phyloP scores from a whole-genome alignment of 2,329 filamentous ascomycete genomes.

The Pseudopithomyces chartarum region DNA sequence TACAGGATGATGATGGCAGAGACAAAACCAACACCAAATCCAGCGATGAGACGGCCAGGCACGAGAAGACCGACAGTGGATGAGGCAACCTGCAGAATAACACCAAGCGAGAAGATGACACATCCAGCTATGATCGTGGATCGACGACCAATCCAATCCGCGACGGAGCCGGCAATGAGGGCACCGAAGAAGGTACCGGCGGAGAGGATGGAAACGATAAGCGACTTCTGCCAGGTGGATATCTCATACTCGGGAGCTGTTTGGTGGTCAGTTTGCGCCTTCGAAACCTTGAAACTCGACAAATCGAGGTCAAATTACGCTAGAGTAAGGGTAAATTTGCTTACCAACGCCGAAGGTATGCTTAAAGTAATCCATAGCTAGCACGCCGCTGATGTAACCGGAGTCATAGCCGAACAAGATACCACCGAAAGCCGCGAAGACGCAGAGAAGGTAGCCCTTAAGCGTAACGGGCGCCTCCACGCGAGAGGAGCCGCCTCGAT shows the following conservation, averaged over 20 bases:
- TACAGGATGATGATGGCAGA: slow-evolving; percentile 61
- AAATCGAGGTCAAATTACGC: neutral
- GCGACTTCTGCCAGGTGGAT: slow-evolving; percentile 62
- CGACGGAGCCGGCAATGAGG: slow-evolving; percentile 68
- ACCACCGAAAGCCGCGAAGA: slow-evolving; percentile 56
- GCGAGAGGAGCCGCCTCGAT: slow-evolving; percentile 53
- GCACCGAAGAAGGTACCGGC: slow-evolving; percentile 81
- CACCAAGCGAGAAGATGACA: slow-evolving; percentile 44
- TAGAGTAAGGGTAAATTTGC: slow-evolving; percentile 1
- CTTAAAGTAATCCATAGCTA: slow-evolving; percentile 50
- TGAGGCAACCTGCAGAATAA: slow-evolving; percentile 44
- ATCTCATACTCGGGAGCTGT: slow-evolving; percentile 60
- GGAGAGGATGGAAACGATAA: slow-evolving; percentile 82
- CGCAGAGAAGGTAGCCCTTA: slow-evolving; percentile 53
- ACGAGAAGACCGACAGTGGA: slow-evolving; percentile 41
- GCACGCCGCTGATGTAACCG: slow-evolving; percentile 73
- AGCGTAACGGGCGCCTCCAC: slow-evolving; percentile 58
- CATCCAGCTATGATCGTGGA: slow-evolving; percentile 57
- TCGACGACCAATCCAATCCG: slow-evolving; percentile 73
- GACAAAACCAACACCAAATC: slow-evolving; percentile 47
- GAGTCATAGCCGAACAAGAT: slow-evolving; percentile 83
- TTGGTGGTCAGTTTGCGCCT: slow-evolving; percentile 40
- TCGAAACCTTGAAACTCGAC: neutral
- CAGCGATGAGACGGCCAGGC: slow-evolving; percentile 45
- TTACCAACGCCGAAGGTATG: slow-evolving; percentile 46